A percentile compares a stretch with the other conserved stretches of the same genome.
These are phyloP conservation scores for Yamadazyma dushanensis DNA, from an alignment of 1,139 yeast genomes.

Conservation along the genomic window DNA sequence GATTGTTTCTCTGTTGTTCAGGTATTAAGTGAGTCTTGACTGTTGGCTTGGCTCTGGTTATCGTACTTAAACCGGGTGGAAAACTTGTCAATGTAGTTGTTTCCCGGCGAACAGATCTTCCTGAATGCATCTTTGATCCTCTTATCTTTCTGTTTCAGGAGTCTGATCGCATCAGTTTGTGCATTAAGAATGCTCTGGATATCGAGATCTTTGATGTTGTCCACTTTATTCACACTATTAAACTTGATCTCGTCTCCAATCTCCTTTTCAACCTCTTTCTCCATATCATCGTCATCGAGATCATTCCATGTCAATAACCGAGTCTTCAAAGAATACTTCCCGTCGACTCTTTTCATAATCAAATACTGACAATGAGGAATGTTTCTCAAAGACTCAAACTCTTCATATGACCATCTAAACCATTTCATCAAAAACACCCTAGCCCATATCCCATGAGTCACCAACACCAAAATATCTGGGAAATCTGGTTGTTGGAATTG, in stretches of 20 bases:
- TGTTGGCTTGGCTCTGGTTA: conserved; percentile 32
- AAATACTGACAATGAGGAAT: conserved; percentile 83
- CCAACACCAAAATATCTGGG: conserved; percentile 75
- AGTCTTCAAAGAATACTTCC: conserved; percentile 51
- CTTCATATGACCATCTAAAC: conserved; percentile 91
- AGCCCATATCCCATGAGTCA: conserved; percentile 93
- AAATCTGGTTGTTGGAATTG: conserved; percentile 69
- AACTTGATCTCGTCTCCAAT: conserved; percentile 44
- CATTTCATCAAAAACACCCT: conserved; percentile 89
- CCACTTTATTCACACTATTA: conserved; percentile 36
- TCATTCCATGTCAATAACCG: conserved; percentile 63
- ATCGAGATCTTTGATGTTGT: conserved; percentile 42
- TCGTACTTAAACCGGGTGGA: conserved; percentile 23
- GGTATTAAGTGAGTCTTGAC: conserved; percentile 17
- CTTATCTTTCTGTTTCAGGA: conserved; percentile 38
- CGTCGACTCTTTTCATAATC: conserved; percentile 63
- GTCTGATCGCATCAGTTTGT: conserved; percentile 43
- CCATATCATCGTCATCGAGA: conserved; percentile 42
- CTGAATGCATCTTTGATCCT: conserved; percentile 35
- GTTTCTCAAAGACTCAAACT: conserved; percentile 78
- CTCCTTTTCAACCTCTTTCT: conserved; percentile 39
- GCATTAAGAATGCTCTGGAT: conserved; percentile 44
- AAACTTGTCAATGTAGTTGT: conserved; percentile 15
- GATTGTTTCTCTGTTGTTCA: no score
- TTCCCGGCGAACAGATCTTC: conserved; percentile 18